These are phyloP conservation scores for Globisporangium canariense DNA, from an alignment of 352 stramenopile species.

Conservation along the genomic window DNA sequence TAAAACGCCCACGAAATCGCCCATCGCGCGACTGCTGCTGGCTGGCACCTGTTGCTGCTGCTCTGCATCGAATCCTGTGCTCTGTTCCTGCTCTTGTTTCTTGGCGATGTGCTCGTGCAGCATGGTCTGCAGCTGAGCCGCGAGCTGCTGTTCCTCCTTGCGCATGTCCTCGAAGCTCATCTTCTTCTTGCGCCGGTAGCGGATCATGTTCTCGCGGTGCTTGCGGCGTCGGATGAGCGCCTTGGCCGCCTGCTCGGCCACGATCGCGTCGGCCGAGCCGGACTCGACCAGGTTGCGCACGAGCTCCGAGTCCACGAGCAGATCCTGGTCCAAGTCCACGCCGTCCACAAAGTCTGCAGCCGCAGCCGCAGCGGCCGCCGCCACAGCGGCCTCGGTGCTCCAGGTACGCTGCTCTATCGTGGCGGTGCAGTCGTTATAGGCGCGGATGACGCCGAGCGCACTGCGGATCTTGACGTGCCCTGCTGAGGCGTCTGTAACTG, in stretches of 20 bases:
- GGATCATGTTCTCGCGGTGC: slow-evolving; percentile 48
- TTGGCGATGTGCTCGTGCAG: slow-evolving; percentile 4
- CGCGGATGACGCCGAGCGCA: slow-evolving; percentile 3
- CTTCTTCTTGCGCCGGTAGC: slow-evolving; percentile 46
- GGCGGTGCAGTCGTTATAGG: slow-evolving; percentile 5
- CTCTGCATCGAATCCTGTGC: not conserved
- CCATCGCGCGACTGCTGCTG: not conserved
- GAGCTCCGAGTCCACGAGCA: slow-evolving; percentile 4
- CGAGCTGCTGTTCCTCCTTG: slow-evolving; percentile 27
- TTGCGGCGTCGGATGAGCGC: slow-evolving; percentile 6
- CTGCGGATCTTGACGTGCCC: not conserved
- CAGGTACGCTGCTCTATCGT: not conserved
- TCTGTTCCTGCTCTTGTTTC: not conserved
- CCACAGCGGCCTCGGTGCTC: not conserved
- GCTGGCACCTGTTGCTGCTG: slow-evolving; percentile 1
- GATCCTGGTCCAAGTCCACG: not conserved
- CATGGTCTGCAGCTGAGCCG: slow-evolving; percentile 22
- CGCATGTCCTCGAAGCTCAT: slow-evolving; percentile 33
- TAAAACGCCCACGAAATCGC: not conserved
- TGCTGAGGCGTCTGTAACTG: not conserved
- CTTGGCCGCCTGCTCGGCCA: slow-evolving; percentile 6
- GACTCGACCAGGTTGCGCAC: slow-evolving; percentile 2
- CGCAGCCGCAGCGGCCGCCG: not conserved
- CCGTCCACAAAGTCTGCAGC: not conserved
- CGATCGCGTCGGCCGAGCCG: slow-evolving; percentile 9